Conservation (phyloP, 169 alveolate genomes). For the Cryptosporidium muris region DNA sequence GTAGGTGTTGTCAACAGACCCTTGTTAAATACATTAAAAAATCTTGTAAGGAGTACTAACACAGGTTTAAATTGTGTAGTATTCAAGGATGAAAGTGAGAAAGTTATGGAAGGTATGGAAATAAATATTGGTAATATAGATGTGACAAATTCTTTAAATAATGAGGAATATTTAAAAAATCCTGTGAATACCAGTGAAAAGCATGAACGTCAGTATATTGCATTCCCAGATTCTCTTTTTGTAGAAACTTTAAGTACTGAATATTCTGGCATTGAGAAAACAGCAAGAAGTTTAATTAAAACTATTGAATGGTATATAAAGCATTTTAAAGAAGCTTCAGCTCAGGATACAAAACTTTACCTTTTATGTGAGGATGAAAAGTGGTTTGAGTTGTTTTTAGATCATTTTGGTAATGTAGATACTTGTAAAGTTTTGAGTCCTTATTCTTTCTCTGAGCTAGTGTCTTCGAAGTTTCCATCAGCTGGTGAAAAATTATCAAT, state of each 20-base stretch:
- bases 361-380: slow-evolving; percentile 54
- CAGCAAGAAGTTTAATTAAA: slow-evolving; percentile 19
- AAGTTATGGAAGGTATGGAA: slow-evolving; percentile 2
- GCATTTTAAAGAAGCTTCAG: slow-evolving; percentile 59
- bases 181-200: background rate
- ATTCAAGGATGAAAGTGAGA: slow-evolving; percentile 29
- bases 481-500: slow-evolving; percentile 75
- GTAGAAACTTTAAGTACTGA: slow-evolving; percentile 15
- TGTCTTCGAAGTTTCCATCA: slow-evolving; percentile 65
- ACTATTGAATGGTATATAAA: slow-evolving; percentile 64
- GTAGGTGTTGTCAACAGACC: slow-evolving; percentile 57
- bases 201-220: slow-evolving; percentile 4
- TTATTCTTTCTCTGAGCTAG: slow-evolving; percentile 68
- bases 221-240: slow-evolving; percentile 50
- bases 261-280: background rate
- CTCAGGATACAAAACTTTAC: slow-evolving; percentile 59
- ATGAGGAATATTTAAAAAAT: background rate
- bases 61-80: slow-evolving; percentile 71
- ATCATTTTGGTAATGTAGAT: background rate
- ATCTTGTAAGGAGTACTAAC: slow-evolving; percentile 2
- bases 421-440: slow-evolving; percentile 49
- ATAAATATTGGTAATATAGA: background rate
- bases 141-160: too few relatives aligned
- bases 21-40: slow-evolving; percentile 65
- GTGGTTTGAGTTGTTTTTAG: slow-evolving; percentile 43